Percentiles rank a stretch among this genome's conserved stretches.
Conservation (phyloP, 768 basidiomycete genomes). For the Termitomyces bulborhizus region DNA sequence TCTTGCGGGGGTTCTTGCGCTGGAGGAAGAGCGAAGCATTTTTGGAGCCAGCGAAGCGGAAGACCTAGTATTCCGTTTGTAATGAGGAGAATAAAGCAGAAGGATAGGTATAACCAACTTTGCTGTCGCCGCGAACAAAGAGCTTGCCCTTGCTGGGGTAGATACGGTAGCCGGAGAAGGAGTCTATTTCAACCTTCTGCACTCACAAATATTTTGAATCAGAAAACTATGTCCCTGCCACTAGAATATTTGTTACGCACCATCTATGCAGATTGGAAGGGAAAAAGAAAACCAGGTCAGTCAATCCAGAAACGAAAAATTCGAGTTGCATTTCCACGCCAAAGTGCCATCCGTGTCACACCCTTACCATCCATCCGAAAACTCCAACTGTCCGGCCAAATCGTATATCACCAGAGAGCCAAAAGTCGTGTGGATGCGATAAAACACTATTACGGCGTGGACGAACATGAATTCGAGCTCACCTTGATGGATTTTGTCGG, state of each 20-base stretch:
- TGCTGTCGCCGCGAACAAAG: slow-evolving; percentile 94
- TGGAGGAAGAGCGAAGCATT: slow-evolving; percentile 95
- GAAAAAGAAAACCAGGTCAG: slow-evolving; percentile 8
- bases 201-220: slow-evolving; percentile 20
- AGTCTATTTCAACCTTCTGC: slow-evolving; percentile 97
- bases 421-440: slow-evolving; percentile 13
- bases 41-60: slow-evolving; percentile 93
- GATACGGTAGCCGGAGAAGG: slow-evolving; percentile 95
- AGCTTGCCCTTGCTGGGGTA: slow-evolving; percentile 97
- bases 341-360: slow-evolving; percentile 28
- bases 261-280: slow-evolving; percentile 27
- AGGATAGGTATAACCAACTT: slow-evolving; percentile 45
- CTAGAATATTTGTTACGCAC: slow-evolving; percentile 21
- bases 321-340: slow-evolving; percentile 3
- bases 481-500: slow-evolving; percentile 55
- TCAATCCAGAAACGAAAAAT: slow-evolving; percentile 6
- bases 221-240: slow-evolving; percentile 4
- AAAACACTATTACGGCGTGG: slow-evolving; percentile 6
- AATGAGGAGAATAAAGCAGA: not conserved
- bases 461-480: slow-evolving; percentile 32
- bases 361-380: slow-evolving; percentile 36
- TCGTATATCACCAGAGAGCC: slow-evolving; percentile 12
- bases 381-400: slow-evolving; percentile 14
- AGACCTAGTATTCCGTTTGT: slow-evolving; percentile 48
- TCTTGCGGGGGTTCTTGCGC: slow-evolving; percentile 99